phyloP scores from a whole-genome alignment of 805 yeast genomes.

The Myxozyma lipomycoides region DNA sequence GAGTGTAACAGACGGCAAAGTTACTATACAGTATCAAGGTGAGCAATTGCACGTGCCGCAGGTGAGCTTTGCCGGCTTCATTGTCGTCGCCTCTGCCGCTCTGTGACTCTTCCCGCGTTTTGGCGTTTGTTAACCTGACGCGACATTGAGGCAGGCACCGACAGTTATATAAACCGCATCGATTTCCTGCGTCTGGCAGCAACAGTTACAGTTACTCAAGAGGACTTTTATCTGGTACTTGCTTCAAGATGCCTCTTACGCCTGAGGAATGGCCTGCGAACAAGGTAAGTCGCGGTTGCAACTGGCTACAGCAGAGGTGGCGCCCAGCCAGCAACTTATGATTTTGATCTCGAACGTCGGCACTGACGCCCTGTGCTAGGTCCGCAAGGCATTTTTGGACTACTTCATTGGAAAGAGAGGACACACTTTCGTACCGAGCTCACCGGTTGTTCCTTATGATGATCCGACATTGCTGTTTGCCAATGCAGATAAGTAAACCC shows the following conservation, averaged over 20 bases:
- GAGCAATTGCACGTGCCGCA: too few relatives aligned
- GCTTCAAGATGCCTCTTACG: slow-evolving; percentile 11
- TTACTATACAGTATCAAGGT: too few relatives aligned
- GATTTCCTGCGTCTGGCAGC: too few relatives aligned
- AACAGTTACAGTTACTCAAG: too few relatives aligned
- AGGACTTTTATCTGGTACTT: too few relatives aligned
- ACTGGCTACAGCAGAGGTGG: background rate
- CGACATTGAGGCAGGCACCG: too few relatives aligned
- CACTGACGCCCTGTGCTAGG: slow-evolving; percentile 41
- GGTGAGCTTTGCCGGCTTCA: too few relatives aligned
- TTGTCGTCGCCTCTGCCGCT: too few relatives aligned
- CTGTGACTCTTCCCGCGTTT: too few relatives aligned
- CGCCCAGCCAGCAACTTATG: background rate
- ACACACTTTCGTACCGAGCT: slow-evolving; percentile 85
- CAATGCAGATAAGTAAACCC: slow-evolving; percentile 67
- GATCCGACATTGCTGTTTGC: slow-evolving; percentile 96
- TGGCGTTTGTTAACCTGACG: too few relatives aligned
- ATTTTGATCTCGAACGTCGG: background rate
- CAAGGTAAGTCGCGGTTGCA: slow-evolving; percentile 10
- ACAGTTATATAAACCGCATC: too few relatives aligned
- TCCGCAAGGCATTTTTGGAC: slow-evolving; percentile 81
- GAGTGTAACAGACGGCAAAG: too few relatives aligned
- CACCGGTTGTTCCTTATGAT: slow-evolving; percentile 95
- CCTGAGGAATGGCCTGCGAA: slow-evolving; percentile 24
- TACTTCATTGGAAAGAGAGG: slow-evolving; percentile 59